These are phyloP conservation scores for Penicillium sp. DNA, from an alignment of 2,329 filamentous ascomycete genomes.

Conservation along the genomic window DNA sequence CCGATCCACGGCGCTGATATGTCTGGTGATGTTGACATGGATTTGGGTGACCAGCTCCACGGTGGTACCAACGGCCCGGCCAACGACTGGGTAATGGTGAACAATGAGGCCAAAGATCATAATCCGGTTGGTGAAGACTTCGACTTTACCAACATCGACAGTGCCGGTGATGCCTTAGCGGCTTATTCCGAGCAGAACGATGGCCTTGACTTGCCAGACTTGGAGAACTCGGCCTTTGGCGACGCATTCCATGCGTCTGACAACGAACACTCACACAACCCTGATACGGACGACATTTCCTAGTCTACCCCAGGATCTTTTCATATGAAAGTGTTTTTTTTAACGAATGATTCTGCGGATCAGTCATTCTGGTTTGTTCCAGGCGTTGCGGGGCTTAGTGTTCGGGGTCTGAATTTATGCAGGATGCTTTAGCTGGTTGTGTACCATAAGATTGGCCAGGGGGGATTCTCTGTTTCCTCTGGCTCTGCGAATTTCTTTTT, in stretches of 20 bases:
- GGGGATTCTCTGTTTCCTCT: background rate
- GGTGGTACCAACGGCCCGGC: conserved; percentile 47
- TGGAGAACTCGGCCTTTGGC: conserved; percentile 79
- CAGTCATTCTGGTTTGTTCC: background rate
- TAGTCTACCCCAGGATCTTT: conserved; percentile 15
- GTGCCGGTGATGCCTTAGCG: conserved; percentile 68
- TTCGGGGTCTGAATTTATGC: conserved; percentile 6
- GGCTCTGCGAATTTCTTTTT: background rate
- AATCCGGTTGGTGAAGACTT: conserved; percentile 38
- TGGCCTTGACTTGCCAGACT: conserved; percentile 55
- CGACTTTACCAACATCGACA: conserved; percentile 56
- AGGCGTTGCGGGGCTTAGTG: conserved; percentile 8
- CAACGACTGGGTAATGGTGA: conserved; percentile 74
- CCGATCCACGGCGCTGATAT: conserved; percentile 44
- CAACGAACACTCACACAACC: conserved; percentile 42
- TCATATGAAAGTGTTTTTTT: conserved; percentile 14
- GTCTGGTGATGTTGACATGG: conserved; percentile 43
- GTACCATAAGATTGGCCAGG: conserved; percentile 5
- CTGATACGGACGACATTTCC: conserved; percentile 42
- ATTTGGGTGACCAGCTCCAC: conserved; percentile 52
- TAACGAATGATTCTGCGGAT: conserved; percentile 9
- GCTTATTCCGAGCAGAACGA: conserved; percentile 62
- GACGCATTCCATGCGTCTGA: conserved; percentile 70
- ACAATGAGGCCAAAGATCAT: conserved; percentile 55
- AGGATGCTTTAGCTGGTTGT: conserved; percentile 5